Base-by-base conservation (phyloP, 1,284 basidiomycete genomes). In the Butyriboletus appendiculatus region DNA sequence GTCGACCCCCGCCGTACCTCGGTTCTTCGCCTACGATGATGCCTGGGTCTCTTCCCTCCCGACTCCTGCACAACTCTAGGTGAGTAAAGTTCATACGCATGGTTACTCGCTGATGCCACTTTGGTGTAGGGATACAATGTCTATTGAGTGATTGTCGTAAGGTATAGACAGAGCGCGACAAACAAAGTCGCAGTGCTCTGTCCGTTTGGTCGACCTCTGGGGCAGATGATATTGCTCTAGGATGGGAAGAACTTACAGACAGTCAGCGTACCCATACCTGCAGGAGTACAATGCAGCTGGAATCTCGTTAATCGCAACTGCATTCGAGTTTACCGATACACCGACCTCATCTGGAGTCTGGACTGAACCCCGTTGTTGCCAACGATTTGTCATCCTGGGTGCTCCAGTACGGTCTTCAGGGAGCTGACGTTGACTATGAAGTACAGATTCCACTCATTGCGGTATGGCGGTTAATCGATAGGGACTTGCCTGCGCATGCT, bases 381-480 rank as follows among this genome's bases (percentile, higher is more conserved):
- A 72, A 80, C 54, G 73, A 69, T 5, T 67, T 81, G 62, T 76
- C 80, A 6, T 67, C 71, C 0, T 82, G 75, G 74, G 76, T 81
- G 37, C 75, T 73, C 56, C 48, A 77, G 49, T 79, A 76, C 62
- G 72, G 73, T 35, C 63, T 85, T 20, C 81, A 82, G 51, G 83
- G 82, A 34, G 70, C 83, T 33, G 82, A 84, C 48, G 69, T 85
- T 43, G 82, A 84, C 62, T 81, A 80, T 52, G 81, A 81, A 61
- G 78, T n/a, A n/a, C n/a, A n/a, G n/a, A n/a, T n/a, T n/a, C n/a
- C n/a, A n/a, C n/a, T n/a, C n/a, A n/a, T n/a, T n/a, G n/a, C n/a
- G n/a, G n/a, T n/a, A n/a, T n/a, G n/a, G n/a, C n/a, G n/a, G n/a
- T n/a, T n/a, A n/a, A n/a, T n/a, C n/a, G n/a, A n/a, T n/a, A n/a